Conservation (phyloP, 495 filamentous ascomycete species). For the Xylaria longipes region DNA sequence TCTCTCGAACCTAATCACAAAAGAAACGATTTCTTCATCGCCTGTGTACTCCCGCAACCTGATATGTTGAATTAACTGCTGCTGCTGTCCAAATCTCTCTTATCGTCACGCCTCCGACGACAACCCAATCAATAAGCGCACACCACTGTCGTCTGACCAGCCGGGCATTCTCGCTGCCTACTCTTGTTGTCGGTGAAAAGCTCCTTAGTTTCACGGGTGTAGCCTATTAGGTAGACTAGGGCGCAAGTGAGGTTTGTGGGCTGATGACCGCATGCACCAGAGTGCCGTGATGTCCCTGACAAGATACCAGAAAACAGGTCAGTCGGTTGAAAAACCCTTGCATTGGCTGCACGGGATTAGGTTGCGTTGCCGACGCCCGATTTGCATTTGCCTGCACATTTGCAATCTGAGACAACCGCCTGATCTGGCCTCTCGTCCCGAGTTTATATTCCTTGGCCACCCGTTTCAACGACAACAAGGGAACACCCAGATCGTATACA, state of each 20-base stretch:
- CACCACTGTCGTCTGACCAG: slow-evolving; percentile 19
- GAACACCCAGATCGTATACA: neutral
- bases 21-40: neutral
- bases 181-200: slow-evolving; percentile 5
- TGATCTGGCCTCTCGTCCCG: slow-evolving; percentile 13
- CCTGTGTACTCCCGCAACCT: neutral
- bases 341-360: slow-evolving; percentile 17
- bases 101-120: neutral
- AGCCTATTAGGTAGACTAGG: neutral
- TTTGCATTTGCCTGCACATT: slow-evolving; percentile 23
- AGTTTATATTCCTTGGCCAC: slow-evolving; percentile 1
- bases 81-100: neutral
- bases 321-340: slow-evolving; percentile 15
- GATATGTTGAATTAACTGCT: neutral
- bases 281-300: slow-evolving; percentile 20
- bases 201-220: neutral
- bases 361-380: slow-evolving; percentile 17
- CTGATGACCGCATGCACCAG: slow-evolving; percentile 24
- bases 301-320: slow-evolving; percentile 21
- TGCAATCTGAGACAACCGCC: slow-evolving; percentile 19
- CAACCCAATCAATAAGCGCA: slow-evolving; percentile 5
- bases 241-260: slow-evolving; percentile 14
- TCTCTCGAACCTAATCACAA: neutral
- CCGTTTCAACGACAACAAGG: neutral
- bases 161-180: slow-evolving; percentile 17